Percentiles rank a stretch among this genome's conserved stretches.
phyloP scores from a whole-genome alignment of 805 yeast genomes.

The Pichia nanzhaoensis region DNA sequence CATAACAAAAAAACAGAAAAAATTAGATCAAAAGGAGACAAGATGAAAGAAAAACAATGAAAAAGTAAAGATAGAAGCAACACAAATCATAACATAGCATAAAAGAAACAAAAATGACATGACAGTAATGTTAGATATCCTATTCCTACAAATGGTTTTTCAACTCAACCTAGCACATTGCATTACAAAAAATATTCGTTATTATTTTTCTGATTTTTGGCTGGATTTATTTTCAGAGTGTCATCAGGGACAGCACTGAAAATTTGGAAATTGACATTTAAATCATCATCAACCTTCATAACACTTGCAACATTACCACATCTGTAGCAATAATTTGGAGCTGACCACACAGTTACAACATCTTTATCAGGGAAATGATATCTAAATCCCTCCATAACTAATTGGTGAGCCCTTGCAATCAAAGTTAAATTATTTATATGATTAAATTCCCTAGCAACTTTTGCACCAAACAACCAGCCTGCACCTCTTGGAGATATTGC shows the following conservation, averaged over 20 bases:
- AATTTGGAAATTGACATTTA: constrained; percentile 85
- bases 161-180: background rate
- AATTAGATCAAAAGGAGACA: background rate
- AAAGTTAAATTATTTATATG: constrained; percentile 84
- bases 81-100: constrained; percentile 3
- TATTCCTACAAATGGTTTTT: no score
- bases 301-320: constrained; percentile 98
- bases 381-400: constrained; percentile 97
- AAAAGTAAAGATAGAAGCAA: background rate
- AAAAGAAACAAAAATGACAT: background rate
- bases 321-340: constrained; percentile 94
- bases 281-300: constrained; percentile 86
- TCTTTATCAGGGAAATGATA: constrained; percentile 95
- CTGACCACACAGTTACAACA: constrained; percentile 97
- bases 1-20: background rate
- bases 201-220: constrained; percentile 31
- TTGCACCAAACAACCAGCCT: constrained; percentile 94
- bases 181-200: constrained; percentile 32
- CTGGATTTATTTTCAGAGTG: constrained; percentile 31
- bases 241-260: constrained; percentile 95
- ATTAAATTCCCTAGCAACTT: constrained; percentile 92
- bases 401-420: constrained; percentile 95
- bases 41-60: background rate
- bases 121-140: background rate
- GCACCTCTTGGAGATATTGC: constrained; percentile 98